Base-by-base conservation (phyloP, 306 rosid species). In the Canavalia gladiata region DNA sequence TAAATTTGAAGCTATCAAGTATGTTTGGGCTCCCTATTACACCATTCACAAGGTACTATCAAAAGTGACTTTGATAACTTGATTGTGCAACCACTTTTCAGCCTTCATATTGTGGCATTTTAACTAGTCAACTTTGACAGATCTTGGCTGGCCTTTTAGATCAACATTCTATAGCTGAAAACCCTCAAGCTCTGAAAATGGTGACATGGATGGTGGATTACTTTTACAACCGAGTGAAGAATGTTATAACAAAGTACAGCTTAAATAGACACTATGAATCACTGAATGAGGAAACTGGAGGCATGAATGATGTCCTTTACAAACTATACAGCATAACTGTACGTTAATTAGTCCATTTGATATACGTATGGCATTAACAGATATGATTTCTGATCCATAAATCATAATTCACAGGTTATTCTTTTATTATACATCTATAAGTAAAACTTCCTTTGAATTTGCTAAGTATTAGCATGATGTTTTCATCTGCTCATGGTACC, bases 11-110 rank as follows among this genome's bases (percentile, higher is more conserved):
- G 92, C 86, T 50, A 11, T 84, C 30, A 6, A 82, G 51, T 75
- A 74, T 50, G 92, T 84, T n/a, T 95, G 97, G 97, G 98, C 97
- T 79, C 97, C 98, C 62, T 94, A 94, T 81, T 94, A 94, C 89
- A 94, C 98, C 73, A 87, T 94, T 77, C 98, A 94, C 90, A 94
- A 94, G 97, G 98, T 94, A 83, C 43, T 62, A 51, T 67, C 12
- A 42, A 60, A 60, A 18, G 8, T 67, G 52, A 31, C 1, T 30
- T 62, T 76, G 42, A 10, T 60, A 33, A 33, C 10, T 60, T 59
- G 25, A 51, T 63, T 51, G 9, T 76, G 78, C 45, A 62, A 76
- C 55, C 52, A 11, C 52, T 69, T 71, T 81, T 51, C 2, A 49
- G 75, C 78, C 68, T 70, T 52, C 52, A 33, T 43, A 52, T 56